Evolutionary conservation across 805 yeast genomes (phyloP), one percentile per base, ranked within the genome.

Genomic region (Kodamaea hsintzibuensis): DNA sequence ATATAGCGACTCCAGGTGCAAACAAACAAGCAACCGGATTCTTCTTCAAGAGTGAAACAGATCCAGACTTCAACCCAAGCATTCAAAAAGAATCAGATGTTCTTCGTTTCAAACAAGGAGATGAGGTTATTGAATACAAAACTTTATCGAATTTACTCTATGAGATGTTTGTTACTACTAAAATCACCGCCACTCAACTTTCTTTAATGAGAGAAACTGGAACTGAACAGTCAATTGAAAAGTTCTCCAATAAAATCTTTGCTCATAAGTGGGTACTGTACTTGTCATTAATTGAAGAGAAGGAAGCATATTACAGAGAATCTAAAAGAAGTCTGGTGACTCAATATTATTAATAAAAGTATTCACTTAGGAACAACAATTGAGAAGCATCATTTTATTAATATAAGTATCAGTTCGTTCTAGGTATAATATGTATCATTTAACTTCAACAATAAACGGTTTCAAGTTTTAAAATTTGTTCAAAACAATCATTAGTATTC

Each of bases 21-120:
- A 37, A 48, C 16, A 42, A 50, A 44, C 42, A 55, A 57, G 81
- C 82, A 54, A 79, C 90, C 0, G 98, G 98, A 0, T 87, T 88
- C 62, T 88, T 91, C 68, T 95, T 93, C 74, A 83, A 80, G 57
- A 83, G 86, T 58, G 69, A 70, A 10, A 67, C 68, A 6, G 98
- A 92, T 65, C 96, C 96, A 0, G 97, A 89, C 67, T 86, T 65
- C 61, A 54, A 54, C 30, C 55, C 61, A 12, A 16, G 25, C 25
- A 7, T 40, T 14, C 44, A 40, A 17, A 40, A 40, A 5, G 44
- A 16, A 5, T 51, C 7, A 8, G 14, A 14, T 35, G 44, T 47
- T 13, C 53, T 54, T 33, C 53, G 54, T 22, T 40, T 40, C 19
- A 42, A 39, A 1, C 46, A 48, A 14, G 50, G 54, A 5, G 60